Conservation (phyloP, 2,329 filamentous ascomycete genomes). For the Purpureocillium takamizusanense region DNA sequence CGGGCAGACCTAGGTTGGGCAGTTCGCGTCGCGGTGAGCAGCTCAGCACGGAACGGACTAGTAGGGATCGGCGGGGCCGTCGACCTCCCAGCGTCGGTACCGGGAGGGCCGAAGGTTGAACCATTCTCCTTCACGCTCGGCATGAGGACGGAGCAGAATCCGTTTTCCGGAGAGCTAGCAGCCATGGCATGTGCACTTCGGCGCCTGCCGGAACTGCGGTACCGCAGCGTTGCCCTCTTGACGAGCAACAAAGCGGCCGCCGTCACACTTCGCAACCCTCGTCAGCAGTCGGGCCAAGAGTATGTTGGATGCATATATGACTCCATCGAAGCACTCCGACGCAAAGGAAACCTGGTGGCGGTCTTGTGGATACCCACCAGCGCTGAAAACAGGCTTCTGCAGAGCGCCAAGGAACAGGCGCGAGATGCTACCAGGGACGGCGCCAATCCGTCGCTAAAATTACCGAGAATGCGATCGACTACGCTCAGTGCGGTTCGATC, state of each 20-base stretch:
- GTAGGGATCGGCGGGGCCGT: slow-evolving; percentile 9
- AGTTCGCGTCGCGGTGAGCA: slow-evolving; percentile 9
- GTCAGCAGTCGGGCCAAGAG: slow-evolving; percentile 11
- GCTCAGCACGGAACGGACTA: slow-evolving; percentile 8
- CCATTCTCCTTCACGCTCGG: slow-evolving; percentile 10
- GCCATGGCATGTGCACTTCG: slow-evolving; percentile 9
- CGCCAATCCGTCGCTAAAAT: slow-evolving; percentile 2
- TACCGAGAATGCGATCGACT: slow-evolving; percentile 8
- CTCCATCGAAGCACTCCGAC: slow-evolving; percentile 4
- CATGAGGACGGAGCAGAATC: slow-evolving; percentile 10
- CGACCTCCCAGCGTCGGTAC: slow-evolving; percentile 1
- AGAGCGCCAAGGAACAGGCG: slow-evolving; percentile 5
- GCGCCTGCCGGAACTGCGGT: slow-evolving; percentile 3
- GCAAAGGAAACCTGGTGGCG: slow-evolving; percentile 4
- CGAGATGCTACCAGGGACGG: slow-evolving; percentile 4
- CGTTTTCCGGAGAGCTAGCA: slow-evolving; percentile 9
- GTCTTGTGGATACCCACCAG: slow-evolving; percentile 5
- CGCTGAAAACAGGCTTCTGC: slow-evolving; percentile 4
- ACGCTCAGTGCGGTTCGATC: slow-evolving; percentile 5
- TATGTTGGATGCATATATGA: slow-evolving; percentile 11
- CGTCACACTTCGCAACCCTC: slow-evolving; percentile 7
- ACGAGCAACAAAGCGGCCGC: slow-evolving; percentile 10
- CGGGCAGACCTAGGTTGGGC: slow-evolving; percentile 1
- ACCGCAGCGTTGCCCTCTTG: slow-evolving; percentile 6
- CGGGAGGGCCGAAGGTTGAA: slow-evolving; percentile 4